Evolutionary conservation across 805 yeast species (phyloP).

Genomic region (Yarrowia sp.): DNA sequence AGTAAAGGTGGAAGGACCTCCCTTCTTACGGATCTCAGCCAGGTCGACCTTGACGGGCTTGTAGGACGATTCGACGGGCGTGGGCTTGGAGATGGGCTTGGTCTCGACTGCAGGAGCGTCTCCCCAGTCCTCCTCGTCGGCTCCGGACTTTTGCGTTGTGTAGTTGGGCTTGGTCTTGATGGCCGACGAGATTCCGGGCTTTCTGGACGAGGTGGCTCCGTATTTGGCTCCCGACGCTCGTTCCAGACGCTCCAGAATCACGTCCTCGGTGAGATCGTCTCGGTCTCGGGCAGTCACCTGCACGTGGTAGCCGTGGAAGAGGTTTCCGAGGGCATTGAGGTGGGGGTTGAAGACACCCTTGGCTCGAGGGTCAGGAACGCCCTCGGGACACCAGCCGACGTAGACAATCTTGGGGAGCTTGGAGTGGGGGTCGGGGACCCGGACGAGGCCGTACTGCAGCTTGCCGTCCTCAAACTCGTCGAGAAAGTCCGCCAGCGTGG

Average conservation of each 20-base stretch:
- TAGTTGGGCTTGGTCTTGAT: constrained; percentile 50
- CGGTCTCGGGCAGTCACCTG: constrained; percentile 95
- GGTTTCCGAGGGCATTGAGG: constrained; percentile 51
- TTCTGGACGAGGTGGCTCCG: constrained; percentile 55
- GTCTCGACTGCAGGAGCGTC: constrained; percentile 55
- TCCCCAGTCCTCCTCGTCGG: constrained; percentile 73
- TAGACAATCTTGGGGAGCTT: constrained; percentile 83
- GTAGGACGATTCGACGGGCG: constrained; percentile 62
- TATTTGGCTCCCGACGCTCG: constrained; percentile 97
- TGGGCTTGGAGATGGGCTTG: constrained; percentile 48
- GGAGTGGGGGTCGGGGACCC: constrained; percentile 90
- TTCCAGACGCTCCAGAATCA: constrained; percentile 74
- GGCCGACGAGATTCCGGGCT: constrained; percentile 47
- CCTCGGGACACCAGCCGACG: constrained; percentile 94
- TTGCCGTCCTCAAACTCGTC: constrained; percentile 83
- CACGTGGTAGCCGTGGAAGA: constrained; percentile 79
- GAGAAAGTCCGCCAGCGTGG: constrained; percentile 77
- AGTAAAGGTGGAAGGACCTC: constrained; percentile 43
- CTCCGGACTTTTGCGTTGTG: constrained; percentile 49
- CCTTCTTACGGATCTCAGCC: constrained; percentile 59
- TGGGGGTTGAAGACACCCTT: constrained; percentile 56
- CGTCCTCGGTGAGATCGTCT: constrained; percentile 84
- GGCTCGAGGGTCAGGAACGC: constrained; percentile 66
- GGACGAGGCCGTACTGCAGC: constrained; percentile 88
- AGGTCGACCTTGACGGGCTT: constrained; percentile 70